Conservation (phyloP, 345 rosid species). For the Bruguiera gymnorhiza region DNA sequence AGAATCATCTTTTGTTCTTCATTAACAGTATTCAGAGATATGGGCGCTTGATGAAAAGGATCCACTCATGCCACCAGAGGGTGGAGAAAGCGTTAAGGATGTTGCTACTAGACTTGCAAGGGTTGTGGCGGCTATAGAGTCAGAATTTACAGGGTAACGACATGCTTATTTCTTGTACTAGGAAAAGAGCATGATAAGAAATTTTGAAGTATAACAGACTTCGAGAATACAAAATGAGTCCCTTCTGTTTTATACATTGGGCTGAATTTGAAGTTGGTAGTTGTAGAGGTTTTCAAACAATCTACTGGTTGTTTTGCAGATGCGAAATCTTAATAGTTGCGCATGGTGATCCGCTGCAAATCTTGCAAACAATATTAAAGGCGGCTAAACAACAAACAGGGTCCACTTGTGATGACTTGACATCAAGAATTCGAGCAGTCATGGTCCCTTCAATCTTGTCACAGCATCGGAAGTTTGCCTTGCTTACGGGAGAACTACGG, state of each 20-base stretch:
- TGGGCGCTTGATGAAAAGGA: conserved; percentile 88
- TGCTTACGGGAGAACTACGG: conserved; percentile 79
- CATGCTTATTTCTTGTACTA: conserved; percentile 12
- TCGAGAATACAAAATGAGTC: too few species aligned
- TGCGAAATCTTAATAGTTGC: conserved; percentile 68
- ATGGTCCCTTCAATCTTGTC: conserved; percentile 56
- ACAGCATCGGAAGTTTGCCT: conserved; percentile 69
- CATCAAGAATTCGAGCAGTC: conserved; percentile 43
- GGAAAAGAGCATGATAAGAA: neutral
- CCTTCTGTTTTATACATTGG: too few species aligned
- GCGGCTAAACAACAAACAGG: conserved; percentile 43
- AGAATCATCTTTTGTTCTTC: conserved; percentile 2
- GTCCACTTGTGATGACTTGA: conserved; percentile 23
- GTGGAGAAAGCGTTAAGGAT: conserved; percentile 87
- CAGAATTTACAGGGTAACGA: conserved; percentile 68
- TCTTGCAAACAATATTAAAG: conserved; percentile 63
- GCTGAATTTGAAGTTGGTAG: neutral
- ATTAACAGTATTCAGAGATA: conserved; percentile 62
- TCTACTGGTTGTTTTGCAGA: conserved; percentile 24
- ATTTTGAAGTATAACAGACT: too few species aligned
- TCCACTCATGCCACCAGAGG: conserved; percentile 62
- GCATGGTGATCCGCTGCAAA: conserved; percentile 96
- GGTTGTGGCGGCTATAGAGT: conserved; percentile 54
- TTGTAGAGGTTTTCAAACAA: neutral
- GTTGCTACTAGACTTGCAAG: conserved; percentile 68